phyloP scores from a whole-genome alignment of 2,329 filamentous ascomycete genomes.

The Neospermospora avenae region DNA sequence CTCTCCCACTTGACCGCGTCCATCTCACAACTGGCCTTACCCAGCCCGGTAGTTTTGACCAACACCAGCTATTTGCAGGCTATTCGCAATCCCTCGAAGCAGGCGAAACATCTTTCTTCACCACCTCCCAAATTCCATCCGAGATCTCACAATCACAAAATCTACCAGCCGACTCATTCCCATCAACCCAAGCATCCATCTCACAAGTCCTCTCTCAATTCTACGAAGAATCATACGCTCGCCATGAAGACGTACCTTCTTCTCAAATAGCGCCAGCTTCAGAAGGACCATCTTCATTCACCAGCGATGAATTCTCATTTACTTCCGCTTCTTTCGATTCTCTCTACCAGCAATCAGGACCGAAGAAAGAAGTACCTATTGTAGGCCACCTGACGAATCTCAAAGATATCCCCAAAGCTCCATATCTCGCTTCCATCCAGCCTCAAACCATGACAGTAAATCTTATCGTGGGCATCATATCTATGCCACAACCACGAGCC shows the following conservation, averaged over 20 bases:
- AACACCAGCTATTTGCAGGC: conserved; percentile 45
- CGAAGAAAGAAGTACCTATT: conserved; percentile 28
- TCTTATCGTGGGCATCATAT: conserved; percentile 75
- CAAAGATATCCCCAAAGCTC: conserved; percentile 65
- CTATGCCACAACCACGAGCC: conserved; percentile 62
- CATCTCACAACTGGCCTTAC: conserved; percentile 51
- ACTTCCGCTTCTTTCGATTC: conserved; percentile 38
- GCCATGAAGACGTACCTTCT: conserved; percentile 63
- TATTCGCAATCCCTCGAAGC: conserved; percentile 46
- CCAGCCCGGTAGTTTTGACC: conserved; percentile 38
- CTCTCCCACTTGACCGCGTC: conserved; percentile 46
- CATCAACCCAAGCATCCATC: conserved; percentile 13
- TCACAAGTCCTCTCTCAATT: conserved; percentile 56
- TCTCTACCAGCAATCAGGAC: conserved; percentile 21
- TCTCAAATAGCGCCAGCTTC: conserved; percentile 48
- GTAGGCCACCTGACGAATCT: conserved; percentile 56
- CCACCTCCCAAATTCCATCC: conserved; percentile 40
- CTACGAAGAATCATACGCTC: conserved; percentile 72
- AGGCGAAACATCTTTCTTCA: conserved; percentile 46
- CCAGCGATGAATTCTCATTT: conserved; percentile 36
- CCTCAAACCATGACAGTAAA: conserved; percentile 83
- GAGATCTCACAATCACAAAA: conserved; percentile 18
- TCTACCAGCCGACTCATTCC: conserved; percentile 3
- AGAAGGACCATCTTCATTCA: conserved; percentile 25
- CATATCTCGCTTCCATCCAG: conserved; percentile 61